Evolutionary conservation across 2,329 filamentous ascomycete genomes (phyloP).

Genomic region (Fusarium brachygibbosum): DNA sequence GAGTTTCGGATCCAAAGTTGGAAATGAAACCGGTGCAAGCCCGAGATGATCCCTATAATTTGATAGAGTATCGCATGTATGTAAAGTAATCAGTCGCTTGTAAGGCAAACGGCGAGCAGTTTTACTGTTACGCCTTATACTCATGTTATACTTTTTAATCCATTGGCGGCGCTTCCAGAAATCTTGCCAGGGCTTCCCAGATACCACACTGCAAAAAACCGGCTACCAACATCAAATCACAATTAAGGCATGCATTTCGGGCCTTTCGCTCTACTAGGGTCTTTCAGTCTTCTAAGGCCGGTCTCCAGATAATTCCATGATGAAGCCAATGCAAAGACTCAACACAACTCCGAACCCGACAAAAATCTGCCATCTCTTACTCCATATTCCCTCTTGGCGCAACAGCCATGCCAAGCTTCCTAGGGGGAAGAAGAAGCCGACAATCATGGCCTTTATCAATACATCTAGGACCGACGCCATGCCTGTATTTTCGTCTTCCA

Average conservation of each 20-base stretch:
- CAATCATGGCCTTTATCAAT: slow-evolving; percentile 87
- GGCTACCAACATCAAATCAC: background rate
- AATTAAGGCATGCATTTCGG: background rate
- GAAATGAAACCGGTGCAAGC: slow-evolving; percentile 43
- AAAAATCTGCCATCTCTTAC: slow-evolving; percentile 84
- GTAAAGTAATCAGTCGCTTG: slow-evolving; percentile 7
- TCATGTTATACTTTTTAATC: background rate
- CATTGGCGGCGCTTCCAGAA: background rate
- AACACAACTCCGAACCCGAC: slow-evolving; percentile 87
- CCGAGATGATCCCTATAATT: slow-evolving; percentile 19
- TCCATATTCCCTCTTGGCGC: slow-evolving; percentile 89
- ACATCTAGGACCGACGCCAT: slow-evolving; percentile 77
- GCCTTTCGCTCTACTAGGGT: slow-evolving; percentile 3
- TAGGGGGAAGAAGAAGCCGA: slow-evolving; percentile 95
- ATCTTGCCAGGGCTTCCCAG: background rate
- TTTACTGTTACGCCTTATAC: background rate
- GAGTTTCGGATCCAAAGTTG: slow-evolving; percentile 23
- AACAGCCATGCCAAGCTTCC: slow-evolving; percentile 88
- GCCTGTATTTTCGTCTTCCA: slow-evolving; percentile 64
- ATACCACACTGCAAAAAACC: background rate
- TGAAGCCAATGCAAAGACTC: slow-evolving; percentile 80
- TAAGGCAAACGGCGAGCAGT: slow-evolving; percentile 13
- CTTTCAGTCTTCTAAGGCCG: slow-evolving; percentile 26
- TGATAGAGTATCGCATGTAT: slow-evolving; percentile 33
- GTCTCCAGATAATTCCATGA: slow-evolving; percentile 63